Percentiles rank a stretch among this genome's conserved stretches.
These are phyloP conservation scores for Nyssa sinensis DNA, from an alignment of 148 eudicot species.

Conservation along the genomic window DNA sequence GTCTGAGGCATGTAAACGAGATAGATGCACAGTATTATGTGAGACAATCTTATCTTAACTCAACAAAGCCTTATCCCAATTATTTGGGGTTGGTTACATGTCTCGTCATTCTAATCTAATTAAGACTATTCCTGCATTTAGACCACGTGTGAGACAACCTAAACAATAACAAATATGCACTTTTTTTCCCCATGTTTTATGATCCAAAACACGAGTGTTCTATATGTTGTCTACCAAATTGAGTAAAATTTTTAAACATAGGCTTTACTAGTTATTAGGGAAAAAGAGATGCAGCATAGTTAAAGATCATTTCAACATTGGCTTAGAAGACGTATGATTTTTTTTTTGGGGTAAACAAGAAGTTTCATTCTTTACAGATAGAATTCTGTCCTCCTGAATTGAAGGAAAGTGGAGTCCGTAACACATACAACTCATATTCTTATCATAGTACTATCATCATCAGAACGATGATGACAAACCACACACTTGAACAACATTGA, in stretches of 20 bases:
- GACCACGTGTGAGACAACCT: too few species aligned
- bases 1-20: constrained; percentile 1
- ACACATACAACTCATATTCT: too few species aligned
- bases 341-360: not conserved
- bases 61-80: too few species aligned
- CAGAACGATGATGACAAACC: not conserved
- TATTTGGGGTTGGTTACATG: too few species aligned
- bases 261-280: not conserved
- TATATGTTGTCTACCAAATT: not conserved
- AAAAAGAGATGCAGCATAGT: not conserved
- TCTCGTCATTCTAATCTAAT: too few species aligned
- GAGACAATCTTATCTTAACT: too few species aligned
- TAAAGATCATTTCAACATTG: too few species aligned
- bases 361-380: not conserved
- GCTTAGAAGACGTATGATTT: too few species aligned
- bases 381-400: not conserved
- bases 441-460: too few species aligned
- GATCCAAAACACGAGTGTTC: not conserved
- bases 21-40: not conserved
- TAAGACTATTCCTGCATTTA: too few species aligned
- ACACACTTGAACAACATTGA: too few species aligned
- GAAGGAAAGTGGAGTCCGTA: not conserved
- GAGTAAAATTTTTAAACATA: not conserved
- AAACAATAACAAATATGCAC: not conserved
- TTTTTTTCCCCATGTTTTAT: not conserved